These are phyloP conservation scores for Ustilago shanxiensis DNA, from an alignment of 1,284 basidiomycete species.

Conservation along the genomic window DNA sequence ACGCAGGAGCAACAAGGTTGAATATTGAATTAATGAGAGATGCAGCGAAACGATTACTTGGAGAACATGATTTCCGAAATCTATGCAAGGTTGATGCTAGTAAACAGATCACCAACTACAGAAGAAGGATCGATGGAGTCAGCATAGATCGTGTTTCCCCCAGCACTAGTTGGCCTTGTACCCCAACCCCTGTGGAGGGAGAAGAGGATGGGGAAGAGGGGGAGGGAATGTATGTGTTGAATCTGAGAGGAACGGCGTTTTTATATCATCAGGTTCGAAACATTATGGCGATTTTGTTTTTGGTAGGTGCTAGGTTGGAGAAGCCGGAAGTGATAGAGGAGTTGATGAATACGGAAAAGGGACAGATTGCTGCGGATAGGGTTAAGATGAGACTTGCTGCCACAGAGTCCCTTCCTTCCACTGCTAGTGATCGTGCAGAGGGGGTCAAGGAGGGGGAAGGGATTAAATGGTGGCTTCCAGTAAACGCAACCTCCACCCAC, in stretches of 20 bases:
- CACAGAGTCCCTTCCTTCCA: neutral
- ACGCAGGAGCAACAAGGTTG: conserved; percentile 32
- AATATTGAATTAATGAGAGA: conserved; percentile 78
- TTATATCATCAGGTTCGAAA: conserved; percentile 97
- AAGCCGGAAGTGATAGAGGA: conserved; percentile 78
- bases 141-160: conserved; percentile 73
- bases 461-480: conserved; percentile 47
- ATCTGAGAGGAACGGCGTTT: conserved; percentile 89
- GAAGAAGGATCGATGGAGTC: conserved; percentile 77
- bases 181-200: neutral
- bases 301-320: conserved; percentile 87
- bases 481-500: conserved; percentile 20
- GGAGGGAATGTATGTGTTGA: conserved; percentile 77
- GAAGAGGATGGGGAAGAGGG: conserved; percentile 39
- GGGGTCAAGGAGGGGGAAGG: neutral
- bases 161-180: conserved; percentile 40
- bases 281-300: conserved; percentile 91
- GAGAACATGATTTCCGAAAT: conserved; percentile 96
- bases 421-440: neutral
- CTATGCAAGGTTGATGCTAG: conserved; percentile 93
- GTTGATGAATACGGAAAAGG: conserved; percentile 78
- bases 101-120: conserved; percentile 89
- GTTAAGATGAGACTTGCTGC: conserved; percentile 35
- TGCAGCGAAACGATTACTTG: conserved; percentile 80
- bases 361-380: conserved; percentile 46